Evolutionary conservation across 352 stramenopile genomes (phyloP), one percentile per base, ranked within the genome.

Genomic region (Phytophthora chlamydospora): DNA sequence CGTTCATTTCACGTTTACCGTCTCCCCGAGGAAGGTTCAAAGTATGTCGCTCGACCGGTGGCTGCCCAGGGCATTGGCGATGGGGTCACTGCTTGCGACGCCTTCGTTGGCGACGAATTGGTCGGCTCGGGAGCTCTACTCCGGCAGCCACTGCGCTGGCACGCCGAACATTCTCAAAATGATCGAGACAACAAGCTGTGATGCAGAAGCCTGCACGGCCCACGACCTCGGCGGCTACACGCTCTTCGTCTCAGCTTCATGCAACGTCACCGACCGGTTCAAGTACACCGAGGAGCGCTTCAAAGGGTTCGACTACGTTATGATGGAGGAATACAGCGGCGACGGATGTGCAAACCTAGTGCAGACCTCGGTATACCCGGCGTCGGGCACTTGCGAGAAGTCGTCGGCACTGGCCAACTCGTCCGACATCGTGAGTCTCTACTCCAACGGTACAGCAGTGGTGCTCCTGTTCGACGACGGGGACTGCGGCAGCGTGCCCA

Each of bases 311-410:
- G 58, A 65, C 62, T 72, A 66, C 48, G 58, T 75, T 4, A 69
- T 75, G 42, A 72, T 75, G 62, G 67, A 72, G 36, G 57, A 66
- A 17, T 75, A 72, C 43, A 40, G n/a, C 6, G 54, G 44, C n/a
- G 38, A 31, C 35, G 47, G 42, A 0, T 75, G 67, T 10, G 16
- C 62, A n/a, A 32, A 63, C 31, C 49, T 75, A 40, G 34, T 63
- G 9, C 62, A 69, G 32, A 69, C 62, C 2, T 66, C 62, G 1
- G 62, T 75, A 0, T 75, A 69, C 45, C 67, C 67, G 4, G 61
- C 67, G 24, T 72, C 51, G 29, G 57, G 47, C 21, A 65, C 58
- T 8, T 75, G 67, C 13, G 52, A 69, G n/a, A 68, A 58, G 54
- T 72, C 62, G 11, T 75, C 62, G n/a, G 49, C 31, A 17, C 6